Percentiles rank a stretch among this genome's conserved stretches.
phyloP scores from a whole-genome alignment of 2,329 filamentous ascomycete genomes.

The Thielaviopsis euricoi region DNA sequence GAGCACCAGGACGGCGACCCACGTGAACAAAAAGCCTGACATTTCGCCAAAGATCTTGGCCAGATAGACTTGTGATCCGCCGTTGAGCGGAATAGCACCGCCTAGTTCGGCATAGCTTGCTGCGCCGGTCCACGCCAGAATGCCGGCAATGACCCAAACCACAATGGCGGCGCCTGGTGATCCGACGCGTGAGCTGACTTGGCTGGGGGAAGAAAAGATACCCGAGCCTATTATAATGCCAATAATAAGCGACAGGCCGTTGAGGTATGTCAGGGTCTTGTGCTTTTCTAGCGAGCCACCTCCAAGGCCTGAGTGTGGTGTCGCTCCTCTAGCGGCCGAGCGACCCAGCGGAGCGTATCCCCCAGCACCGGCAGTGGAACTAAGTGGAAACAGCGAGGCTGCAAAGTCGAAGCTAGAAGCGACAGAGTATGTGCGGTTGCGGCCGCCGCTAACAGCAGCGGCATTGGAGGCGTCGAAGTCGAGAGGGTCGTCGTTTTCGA shows the following conservation, averaged over 20 bases:
- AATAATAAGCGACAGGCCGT: conserved; percentile 79
- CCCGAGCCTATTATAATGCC: conserved; percentile 91
- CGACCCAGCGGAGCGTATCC: conserved; percentile 78
- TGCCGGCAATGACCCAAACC: conserved; percentile 82
- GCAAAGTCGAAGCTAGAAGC: conserved; percentile 92
- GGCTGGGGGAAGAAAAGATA: conserved; percentile 87
- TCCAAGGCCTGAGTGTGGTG: conserved; percentile 30
- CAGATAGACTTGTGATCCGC: conserved; percentile 83
- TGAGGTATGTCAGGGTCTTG: conserved; percentile 89
- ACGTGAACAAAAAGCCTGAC: conserved; percentile 85
- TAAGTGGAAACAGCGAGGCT: conserved; percentile 82
- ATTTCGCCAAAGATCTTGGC: conserved; percentile 94
- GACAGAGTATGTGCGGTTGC: conserved; percentile 63
- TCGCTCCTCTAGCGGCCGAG: conserved; percentile 39
- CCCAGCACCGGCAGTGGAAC: conserved; percentile 53
- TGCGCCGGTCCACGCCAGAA: conserved; percentile 90
- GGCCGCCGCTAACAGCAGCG: conserved; percentile 26
- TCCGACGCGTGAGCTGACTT: conserved; percentile 81
- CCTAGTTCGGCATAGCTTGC: conserved; percentile 91
- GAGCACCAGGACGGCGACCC: conserved; percentile 84
- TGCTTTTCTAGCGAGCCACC: conserved; percentile 80
- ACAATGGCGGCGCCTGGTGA: conserved; percentile 79
- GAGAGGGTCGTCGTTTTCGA: conserved; percentile 73
- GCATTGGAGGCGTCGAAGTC: conserved; percentile 37
- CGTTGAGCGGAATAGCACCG: conserved; percentile 88